Conservation (phyloP, 2,329 filamentous ascomycete genomes). For the Botrytis porri region DNA sequence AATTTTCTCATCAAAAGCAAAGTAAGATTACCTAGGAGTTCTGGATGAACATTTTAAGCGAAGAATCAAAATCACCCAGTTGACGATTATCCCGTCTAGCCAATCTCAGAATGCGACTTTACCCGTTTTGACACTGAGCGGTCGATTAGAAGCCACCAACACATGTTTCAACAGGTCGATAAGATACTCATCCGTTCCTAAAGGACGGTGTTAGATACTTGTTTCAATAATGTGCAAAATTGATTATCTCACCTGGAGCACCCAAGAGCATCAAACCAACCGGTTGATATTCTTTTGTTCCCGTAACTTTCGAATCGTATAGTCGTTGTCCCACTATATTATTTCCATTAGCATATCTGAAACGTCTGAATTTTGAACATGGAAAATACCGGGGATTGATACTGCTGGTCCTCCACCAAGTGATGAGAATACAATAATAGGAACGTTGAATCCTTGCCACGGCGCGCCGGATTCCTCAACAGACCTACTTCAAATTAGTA, state of each 20-base stretch:
- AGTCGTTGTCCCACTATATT: slow-evolving; percentile 23
- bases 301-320: slow-evolving; percentile 24
- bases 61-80: rapidly evolving
- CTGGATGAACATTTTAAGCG: too few relatives aligned
- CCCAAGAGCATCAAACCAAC: slow-evolving; percentile 27
- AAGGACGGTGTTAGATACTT: neutral
- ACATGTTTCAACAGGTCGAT: slow-evolving; percentile 12
- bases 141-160: neutral
- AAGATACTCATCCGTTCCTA: slow-evolving; percentile 21
- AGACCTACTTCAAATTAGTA: neutral
- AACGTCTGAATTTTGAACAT: rapidly evolving
- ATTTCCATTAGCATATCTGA: neutral
- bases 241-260: slow-evolving; percentile 18
- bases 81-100: neutral
- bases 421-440: slow-evolving; percentile 24
- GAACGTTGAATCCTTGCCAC: slow-evolving; percentile 30
- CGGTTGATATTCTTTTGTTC: slow-evolving; percentile 22
- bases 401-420: slow-evolving; percentile 27
- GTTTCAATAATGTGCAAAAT: neutral
- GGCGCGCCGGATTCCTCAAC: slow-evolving; percentile 20
- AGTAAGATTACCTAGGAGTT: too few relatives aligned
- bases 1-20: neutral
- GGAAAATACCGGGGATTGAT: slow-evolving; percentile 25
- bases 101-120: neutral
- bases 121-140: slow-evolving; percentile 1